A percentile compares a stretch with the other conserved stretches of the same genome.
Conservation (phyloP, 2,329 filamentous ascomycete species). For the Fusarium sp. region DNA sequence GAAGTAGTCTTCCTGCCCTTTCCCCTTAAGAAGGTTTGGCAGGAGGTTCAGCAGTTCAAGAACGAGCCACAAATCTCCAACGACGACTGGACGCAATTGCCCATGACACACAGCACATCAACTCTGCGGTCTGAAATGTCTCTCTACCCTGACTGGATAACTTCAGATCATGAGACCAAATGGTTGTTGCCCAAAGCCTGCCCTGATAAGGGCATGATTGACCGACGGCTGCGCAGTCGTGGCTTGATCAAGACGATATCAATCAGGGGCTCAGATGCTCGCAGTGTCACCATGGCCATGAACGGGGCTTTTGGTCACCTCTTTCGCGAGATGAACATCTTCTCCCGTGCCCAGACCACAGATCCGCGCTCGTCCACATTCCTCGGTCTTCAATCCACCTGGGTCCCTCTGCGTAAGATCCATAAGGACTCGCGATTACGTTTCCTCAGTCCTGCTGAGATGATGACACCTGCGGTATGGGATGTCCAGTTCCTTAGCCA, state of each 20-base stretch:
- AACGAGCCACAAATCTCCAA: conserved; percentile 51
- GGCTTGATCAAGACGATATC: conserved; percentile 75
- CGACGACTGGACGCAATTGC: conserved; percentile 68
- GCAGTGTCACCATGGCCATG: conserved; percentile 74
- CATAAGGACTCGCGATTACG: conserved; percentile 78
- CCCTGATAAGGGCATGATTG: conserved; percentile 69
- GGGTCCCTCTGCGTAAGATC: conserved; percentile 82
- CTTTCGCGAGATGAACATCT: conserved; percentile 58
- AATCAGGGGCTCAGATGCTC: conserved; percentile 71
- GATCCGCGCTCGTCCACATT: conserved; percentile 56
- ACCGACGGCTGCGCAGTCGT: conserved; percentile 78
- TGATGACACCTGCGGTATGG: conserved; percentile 79
- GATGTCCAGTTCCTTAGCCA: conserved; percentile 76
- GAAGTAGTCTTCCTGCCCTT: conserved; percentile 83
- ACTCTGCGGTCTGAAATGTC: conserved; percentile 62
- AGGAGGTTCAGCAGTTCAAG: conserved; percentile 62
- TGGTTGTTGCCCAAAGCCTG: conserved; percentile 78
- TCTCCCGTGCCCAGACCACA: conserved; percentile 45
- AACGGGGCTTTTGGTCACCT: conserved; percentile 70
- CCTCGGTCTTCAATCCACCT: conserved; percentile 73
- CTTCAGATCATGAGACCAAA: conserved; percentile 60
- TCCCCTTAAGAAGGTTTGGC: conserved; percentile 67
- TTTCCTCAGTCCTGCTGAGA: conserved; percentile 77
- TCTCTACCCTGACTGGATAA: conserved; percentile 60
- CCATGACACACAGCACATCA: conserved; percentile 59